Evolutionary conservation across 2,329 filamentous ascomycete genomes (phyloP), one percentile per base, ranked within the genome.

Genomic region (Rhinocladiella similis): DNA sequence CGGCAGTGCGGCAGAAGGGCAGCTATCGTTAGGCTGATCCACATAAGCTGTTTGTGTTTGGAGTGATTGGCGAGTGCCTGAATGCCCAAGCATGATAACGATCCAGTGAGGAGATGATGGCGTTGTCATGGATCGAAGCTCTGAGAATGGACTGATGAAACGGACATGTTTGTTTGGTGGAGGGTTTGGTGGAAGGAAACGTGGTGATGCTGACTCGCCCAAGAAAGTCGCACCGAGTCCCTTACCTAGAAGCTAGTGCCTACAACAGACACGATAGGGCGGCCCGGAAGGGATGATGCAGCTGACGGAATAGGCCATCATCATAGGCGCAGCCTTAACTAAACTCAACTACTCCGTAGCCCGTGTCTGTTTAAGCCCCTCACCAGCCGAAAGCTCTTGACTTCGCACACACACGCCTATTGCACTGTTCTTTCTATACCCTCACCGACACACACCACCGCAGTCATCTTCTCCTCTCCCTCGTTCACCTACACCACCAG

Each of bases 31-130:
- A 20, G 36, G 43, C 48, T 12, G 38, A 19, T 19, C 38, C 38
- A 41, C 38, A 41, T n/a, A n/a, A 42, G 25, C 16, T 22, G 14
- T 42, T 22, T 42, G 25, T 10, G 19, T 25, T 39, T 9, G n/a
- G 38, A 41, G 18, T 41, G 52, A 59, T 59, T 59, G 56, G 47
- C 25, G 42, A 59, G 57, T 59, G 53, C 57, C 57, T 59, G 57
- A 47, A 45, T 35, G 39, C 48, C 22, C 33, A 25, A 33, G 25
- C 39, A 47, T 41, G 25, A 42, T 27, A 33, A 35, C 18, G 7
- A 45, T 35, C 45, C 46, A 49, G 50, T 55, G 38, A 47, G 41
- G 25, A 27, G 46, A 38, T 20, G 20, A 47, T 25, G 43, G 45
- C 5, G 38, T 50, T 42, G 43, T 53, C 57, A 56, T 56, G 49